Evolutionary conservation across 2,329 filamentous ascomycete genomes (phyloP), one percentile per base, ranked within the genome.

Genomic region (Trichoderma simmonsii): DNA sequence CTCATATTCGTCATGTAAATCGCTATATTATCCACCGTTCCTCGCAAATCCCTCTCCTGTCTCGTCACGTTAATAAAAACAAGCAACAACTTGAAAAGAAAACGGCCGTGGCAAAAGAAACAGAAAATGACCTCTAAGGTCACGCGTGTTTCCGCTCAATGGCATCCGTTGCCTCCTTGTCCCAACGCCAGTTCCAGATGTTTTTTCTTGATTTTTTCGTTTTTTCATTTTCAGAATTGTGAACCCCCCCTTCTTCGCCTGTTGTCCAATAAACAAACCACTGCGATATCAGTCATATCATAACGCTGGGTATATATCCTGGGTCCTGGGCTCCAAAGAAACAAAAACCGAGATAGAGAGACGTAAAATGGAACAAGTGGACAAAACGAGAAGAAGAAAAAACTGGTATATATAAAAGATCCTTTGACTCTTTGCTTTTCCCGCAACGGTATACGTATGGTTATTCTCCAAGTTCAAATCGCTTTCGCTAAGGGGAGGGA

Each of bases 221-320:
- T 43, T 48, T n/a, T 21, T 11, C 15, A 5, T 63, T 28, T 39
- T 39, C 11, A 26, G 32, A 67, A 54, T 43, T 21, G 43, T 51
- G 39, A 43, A 43, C 39, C 43, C n/a, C n/a, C 48, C 28, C 9
- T 36, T 43, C 56, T 57, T 61, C 32, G 32, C 36, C 60, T 36
- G 59, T 60, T 63, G 61, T 73, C 68, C 62, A 66, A 59, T 73
- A 71, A 71, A 63, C 57, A 61, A 60, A 67, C 34, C 68, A 51
- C 71, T 60, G 34, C 28, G 30, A 34, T 70, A 73, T 73, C 67
- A 64, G 73, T 75, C 74, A 74, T 73, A 65, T 75, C 71, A 71
- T 75, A 72, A 66, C 73, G 62, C 72, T 63, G 76, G 78, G 77
- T 79, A 80, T 79, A 78, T 78, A 78, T 75, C 75, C 77, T 75